Percentiles rank a stretch among this genome's conserved stretches.
phyloP scores from a whole-genome alignment of 805 yeast genomes.

The Metschnikowia vanudenii region DNA sequence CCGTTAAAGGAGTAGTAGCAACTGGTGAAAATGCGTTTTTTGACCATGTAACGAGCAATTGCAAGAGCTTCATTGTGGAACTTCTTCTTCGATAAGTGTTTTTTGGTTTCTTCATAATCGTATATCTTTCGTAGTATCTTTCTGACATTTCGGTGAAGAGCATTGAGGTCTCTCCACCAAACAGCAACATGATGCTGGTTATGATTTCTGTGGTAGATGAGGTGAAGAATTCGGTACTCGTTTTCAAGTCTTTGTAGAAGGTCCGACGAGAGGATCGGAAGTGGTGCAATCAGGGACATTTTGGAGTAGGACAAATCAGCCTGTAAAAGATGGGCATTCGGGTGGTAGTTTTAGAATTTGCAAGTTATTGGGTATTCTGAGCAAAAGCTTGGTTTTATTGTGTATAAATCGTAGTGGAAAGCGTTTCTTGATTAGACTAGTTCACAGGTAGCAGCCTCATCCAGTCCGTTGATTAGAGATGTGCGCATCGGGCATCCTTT shows the following conservation, averaged over 20 bases:
- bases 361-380: too few species aligned
- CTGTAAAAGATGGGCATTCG: neutral
- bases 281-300: conserved; percentile 1
- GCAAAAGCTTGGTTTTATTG: too few species aligned
- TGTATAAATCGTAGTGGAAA: too few species aligned
- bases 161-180: conserved; percentile 77
- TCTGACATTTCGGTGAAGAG: conserved; percentile 56
- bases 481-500: too few species aligned
- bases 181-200: conserved; percentile 71
- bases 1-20: conserved; percentile 64
- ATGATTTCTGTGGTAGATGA: conserved; percentile 66
- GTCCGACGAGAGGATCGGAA: conserved; percentile 2
- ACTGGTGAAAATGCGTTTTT: conserved; percentile 38
- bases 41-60: conserved; percentile 28
- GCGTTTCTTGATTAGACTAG: too few species aligned
- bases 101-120: conserved; percentile 21
- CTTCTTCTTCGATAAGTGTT: conserved; percentile 14
- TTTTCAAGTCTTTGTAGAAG: conserved; percentile 17
- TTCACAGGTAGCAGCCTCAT: too few species aligned
- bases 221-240: conserved; percentile 60
- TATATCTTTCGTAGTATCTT: conserved; percentile 33
- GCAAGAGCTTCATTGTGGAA: conserved; percentile 17
- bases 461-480: too few species aligned
- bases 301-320: neutral
- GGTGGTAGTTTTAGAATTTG: too few species aligned